A percentile compares a stretch with the other conserved stretches of the same genome.
These are phyloP conservation scores for Diaporthe citrichinensis DNA, from an alignment of 2,329 filamentous ascomycete genomes.

Conservation along the genomic window DNA sequence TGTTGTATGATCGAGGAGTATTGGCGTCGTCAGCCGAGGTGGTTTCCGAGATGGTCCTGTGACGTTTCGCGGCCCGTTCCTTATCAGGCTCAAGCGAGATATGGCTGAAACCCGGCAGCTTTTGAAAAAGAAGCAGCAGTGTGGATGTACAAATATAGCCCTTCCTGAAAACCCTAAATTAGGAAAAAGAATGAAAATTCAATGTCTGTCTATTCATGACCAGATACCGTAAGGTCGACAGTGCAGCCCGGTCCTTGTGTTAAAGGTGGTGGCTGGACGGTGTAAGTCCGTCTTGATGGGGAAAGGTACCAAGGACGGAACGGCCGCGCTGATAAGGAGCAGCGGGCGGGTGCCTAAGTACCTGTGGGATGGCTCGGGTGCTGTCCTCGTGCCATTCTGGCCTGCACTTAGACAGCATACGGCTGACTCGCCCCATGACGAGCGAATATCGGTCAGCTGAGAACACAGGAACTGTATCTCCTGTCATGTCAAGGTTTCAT, in stretches of 20 bases:
- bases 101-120: conserved; percentile 17
- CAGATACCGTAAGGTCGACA: conserved; percentile 29
- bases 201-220: conserved; percentile 37
- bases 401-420: conserved; percentile 9
- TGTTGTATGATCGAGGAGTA: conserved; percentile 2
- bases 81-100: conserved; percentile 36
- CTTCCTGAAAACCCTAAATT: not conserved
- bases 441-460: conserved; percentile 27
- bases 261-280: conserved; percentile 5
- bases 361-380: not conserved
- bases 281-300: conserved; percentile 15
- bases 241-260: conserved; percentile 32
- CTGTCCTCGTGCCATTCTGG: conserved; percentile 17
- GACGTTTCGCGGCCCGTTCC: conserved; percentile 32
- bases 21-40: conserved; percentile 20
- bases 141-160: not conserved
- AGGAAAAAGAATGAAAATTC: not conserved
- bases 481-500: conserved; percentile 13
- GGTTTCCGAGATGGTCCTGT: conserved; percentile 34
- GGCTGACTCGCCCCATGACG: conserved; percentile 29
- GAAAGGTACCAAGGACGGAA: conserved; percentile 1
- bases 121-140: not conserved
- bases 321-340: conserved; percentile 23
- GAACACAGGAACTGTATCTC: not conserved
- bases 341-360: conserved; percentile 2